Base-by-base conservation (phyloP, 768 basidiomycete species). In the Pisolithus albus region DNA sequence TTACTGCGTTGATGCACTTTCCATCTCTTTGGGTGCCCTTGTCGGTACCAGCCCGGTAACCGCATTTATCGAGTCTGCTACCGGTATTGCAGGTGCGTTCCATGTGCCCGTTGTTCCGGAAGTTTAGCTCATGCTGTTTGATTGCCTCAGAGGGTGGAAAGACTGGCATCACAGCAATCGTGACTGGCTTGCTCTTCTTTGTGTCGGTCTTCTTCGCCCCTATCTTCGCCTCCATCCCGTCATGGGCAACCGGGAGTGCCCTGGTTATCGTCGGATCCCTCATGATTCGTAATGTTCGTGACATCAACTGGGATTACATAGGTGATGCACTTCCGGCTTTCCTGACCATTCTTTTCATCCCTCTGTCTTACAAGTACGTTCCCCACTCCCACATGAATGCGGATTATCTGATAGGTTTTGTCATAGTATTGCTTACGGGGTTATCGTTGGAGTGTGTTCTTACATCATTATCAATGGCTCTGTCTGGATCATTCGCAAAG, bases 321-420 rank as follows among this genome's bases (percentile, higher is more conserved):
- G 90, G 90, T 7, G 89, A 92, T 61, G 79, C 85, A n/a, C 80
- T 92, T 0, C 90, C 90, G 11, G 88, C 90, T 0, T 92, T 93
- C 75, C 67, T 93, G 45, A 87, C 86, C 0, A 71, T 93, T 52
- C 74, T 92, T 46, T 77, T 88, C 49, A 92, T 92, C 52, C 87
- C 87, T 9, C 68, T 88, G 18, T 80, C 84, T 13, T 86, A 81
- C 76, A 89, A 89, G 85, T 86, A 52, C 56, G 78, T 67, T 10
- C 47, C 19, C 43, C 39, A 8, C 4, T 43, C n/a, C 7, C 43
- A 30, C 39, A 13, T 23, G 15, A 15, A 38, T 24, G 24, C 24
- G 42, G 41, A 47, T 40, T 50, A 23, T 21, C 30, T 46, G 5
- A 52, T 50, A 37, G 3, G 13, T 21, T 26, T 54, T 18, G 42